Percentiles rank a stretch among this genome's conserved stretches.
Conservation (phyloP, 805 yeast species). For the Cyberlindnera maritima region DNA sequence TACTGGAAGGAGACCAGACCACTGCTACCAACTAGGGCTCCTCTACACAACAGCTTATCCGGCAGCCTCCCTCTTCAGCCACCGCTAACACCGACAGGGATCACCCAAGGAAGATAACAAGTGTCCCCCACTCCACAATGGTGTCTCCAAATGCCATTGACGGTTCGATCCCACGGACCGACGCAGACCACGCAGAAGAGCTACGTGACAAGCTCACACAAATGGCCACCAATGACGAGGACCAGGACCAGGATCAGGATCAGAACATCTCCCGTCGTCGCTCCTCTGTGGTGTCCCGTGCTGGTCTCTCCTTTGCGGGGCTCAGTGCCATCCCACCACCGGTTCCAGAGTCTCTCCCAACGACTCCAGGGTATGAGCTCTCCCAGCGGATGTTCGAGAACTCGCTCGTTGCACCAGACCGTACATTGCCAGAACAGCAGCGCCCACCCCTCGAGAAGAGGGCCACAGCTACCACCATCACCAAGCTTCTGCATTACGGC, state of each 20-base stretch:
- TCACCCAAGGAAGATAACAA: too few relatives aligned
- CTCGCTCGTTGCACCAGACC: background rate
- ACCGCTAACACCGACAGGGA: too few relatives aligned
- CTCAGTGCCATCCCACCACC: conserved; percentile 32
- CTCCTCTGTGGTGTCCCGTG: conserved; percentile 6
- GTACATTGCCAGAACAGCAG: conserved; percentile 3
- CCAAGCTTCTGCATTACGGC: conserved; percentile 11
- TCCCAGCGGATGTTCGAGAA: conserved; percentile 16
- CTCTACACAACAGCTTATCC: too few relatives aligned
- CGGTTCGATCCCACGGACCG: background rate
- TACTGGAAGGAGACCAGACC: too few relatives aligned
- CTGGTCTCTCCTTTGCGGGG: conserved; percentile 15
- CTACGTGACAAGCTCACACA: background rate
- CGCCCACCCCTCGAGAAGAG: conserved; percentile 14
- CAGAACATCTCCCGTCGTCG: conserved; percentile 13
- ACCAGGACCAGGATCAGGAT: background rate
- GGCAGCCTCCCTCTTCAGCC: too few relatives aligned
- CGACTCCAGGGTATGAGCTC: conserved; percentile 39
- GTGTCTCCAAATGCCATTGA: background rate
- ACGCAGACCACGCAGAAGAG: background rate
- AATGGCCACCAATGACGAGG: background rate
- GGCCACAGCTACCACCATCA: conserved; percentile 12
- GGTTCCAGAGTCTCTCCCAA: conserved; percentile 40
- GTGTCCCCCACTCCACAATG: background rate
- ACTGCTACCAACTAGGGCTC: too few relatives aligned